These are phyloP conservation scores for Hirschioporus abietinus DNA, from an alignment of 768 basidiomycete species.

Conservation along the genomic window DNA sequence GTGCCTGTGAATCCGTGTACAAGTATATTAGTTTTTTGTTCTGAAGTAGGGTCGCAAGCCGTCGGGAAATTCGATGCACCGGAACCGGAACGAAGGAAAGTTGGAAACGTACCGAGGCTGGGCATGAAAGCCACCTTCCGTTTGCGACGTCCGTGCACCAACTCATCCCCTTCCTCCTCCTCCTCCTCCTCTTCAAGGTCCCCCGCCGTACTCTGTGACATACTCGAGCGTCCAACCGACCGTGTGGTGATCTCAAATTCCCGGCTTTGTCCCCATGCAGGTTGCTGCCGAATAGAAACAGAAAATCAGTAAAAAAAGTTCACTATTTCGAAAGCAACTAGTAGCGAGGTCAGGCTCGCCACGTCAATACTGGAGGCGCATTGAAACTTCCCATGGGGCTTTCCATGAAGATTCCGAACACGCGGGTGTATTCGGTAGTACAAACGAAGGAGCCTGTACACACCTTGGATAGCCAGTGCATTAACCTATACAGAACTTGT, in stretches of 20 bases:
- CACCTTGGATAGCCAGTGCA: slow-evolving; percentile 87
- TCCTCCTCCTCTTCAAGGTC: slow-evolving; percentile 65
- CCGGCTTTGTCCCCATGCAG: slow-evolving; percentile 82
- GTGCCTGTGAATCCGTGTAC: slow-evolving; percentile 46
- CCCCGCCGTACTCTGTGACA: slow-evolving; percentile 65
- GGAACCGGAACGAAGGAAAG: slow-evolving; percentile 9
- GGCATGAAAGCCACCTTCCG: slow-evolving; percentile 84
- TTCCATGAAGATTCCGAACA: neutral
- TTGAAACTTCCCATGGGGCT: neutral
- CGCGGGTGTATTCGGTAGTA: neutral
- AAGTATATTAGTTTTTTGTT: slow-evolving; percentile 9
- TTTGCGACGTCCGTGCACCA: slow-evolving; percentile 66
- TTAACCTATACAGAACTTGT: slow-evolving; percentile 48
- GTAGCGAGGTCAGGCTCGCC: neutral
- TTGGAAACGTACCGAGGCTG: slow-evolving; percentile 55
- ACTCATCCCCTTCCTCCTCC: slow-evolving; percentile 42
- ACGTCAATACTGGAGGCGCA: neutral
- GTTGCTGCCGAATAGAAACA: slow-evolving; percentile 51
- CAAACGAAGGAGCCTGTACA: slow-evolving; percentile 10
- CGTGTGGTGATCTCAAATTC: slow-evolving; percentile 90
- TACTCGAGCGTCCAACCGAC: slow-evolving; percentile 54
- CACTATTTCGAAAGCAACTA: neutral
- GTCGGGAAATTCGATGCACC: slow-evolving; percentile 11
- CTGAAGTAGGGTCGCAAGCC: slow-evolving; percentile 13
- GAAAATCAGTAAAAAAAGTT: neutral